Base-by-base conservation (phyloP, 2,329 filamentous ascomycete genomes). In the Fusarium verticillioides region DNA sequence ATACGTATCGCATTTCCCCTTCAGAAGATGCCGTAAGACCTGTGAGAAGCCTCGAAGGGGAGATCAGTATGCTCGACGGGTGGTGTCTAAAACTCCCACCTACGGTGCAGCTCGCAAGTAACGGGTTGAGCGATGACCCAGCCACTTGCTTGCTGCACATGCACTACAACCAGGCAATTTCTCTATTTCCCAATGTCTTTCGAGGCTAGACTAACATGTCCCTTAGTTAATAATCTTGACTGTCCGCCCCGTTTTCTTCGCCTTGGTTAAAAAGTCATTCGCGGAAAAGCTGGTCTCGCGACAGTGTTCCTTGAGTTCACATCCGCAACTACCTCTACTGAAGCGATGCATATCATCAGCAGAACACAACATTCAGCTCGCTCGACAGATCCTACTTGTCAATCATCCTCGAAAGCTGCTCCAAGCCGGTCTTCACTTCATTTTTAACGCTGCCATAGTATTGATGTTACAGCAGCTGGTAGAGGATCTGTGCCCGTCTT, bases 401-500 rank as follows among this genome's bases (percentile, higher is more conserved):
- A 82, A 82, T 49, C 77, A 79, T 12, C 79, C 80, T 37, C 78
- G 81, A 19, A 85, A 83, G 69, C 81, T 86, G 6, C 80, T 85
- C 13, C 82, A 86, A 44, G 80, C 83, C 1, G 83, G 84, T 15
- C 79, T 87, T 56, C 86, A 87, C 77, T 83, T 84, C 71, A 81
- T 87, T 43, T 87, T 88, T 79, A 87, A 86, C 74, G 85, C 86
- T 6, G 84, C 85, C 62, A 81, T 87, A 42, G 81, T 87, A 23
- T 80, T 88, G 37, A 82, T 86, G 60, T 80, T 88, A 60, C 82
- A 85, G 65, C 82, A 84, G 66, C 80, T 87, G 30, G 78, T 86
- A 6, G 81, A 81, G 44, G 77, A 80, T 28, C 79, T 81, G 40
- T 65, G 74, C 37, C 66, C 67, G 28, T 52, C 78, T 73, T 57